Percentiles rank a stretch among this genome's conserved stretches.
phyloP scores from a whole-genome alignment of 192 early-diverging fungal species.

The Coemansia reversa region DNA sequence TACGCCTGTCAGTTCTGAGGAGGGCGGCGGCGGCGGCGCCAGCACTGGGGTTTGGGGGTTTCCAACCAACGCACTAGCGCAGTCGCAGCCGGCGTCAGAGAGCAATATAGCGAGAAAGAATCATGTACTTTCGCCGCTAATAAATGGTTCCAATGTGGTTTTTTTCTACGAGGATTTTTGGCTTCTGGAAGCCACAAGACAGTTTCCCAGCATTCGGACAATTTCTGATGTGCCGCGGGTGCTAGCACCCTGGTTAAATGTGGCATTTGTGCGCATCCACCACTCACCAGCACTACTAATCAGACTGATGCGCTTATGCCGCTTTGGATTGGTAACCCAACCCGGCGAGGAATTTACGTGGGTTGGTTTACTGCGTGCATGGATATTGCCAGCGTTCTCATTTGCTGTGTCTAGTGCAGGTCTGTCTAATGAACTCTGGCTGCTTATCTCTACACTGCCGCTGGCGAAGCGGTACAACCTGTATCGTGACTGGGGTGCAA shows the following conservation, averaged over 20 bases:
- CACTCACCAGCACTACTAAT: conserved; percentile 26
- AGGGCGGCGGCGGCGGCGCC: background rate
- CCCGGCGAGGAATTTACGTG: conserved; percentile 12
- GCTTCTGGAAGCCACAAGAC: conserved; percentile 26
- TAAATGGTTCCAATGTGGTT: conserved; percentile 24
- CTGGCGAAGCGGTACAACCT: conserved; percentile 33
- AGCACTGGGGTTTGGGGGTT: conserved; percentile 13
- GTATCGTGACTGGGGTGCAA: conserved; percentile 34
- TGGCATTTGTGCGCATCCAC: conserved; percentile 38
- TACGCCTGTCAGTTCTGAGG: too few species aligned
- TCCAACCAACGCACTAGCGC: background rate
- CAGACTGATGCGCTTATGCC: conserved; percentile 42
- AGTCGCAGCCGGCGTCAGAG: background rate
- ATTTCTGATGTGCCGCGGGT: conserved; percentile 27
- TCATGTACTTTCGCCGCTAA: conserved; percentile 31
- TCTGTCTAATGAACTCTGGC: conserved; percentile 51
- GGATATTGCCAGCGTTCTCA: conserved; percentile 50
- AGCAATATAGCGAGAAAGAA: background rate
- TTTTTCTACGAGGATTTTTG: conserved; percentile 54
- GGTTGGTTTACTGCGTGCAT: conserved; percentile 39
- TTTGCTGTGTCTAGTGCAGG: conserved; percentile 33
- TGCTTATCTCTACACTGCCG: conserved; percentile 31
- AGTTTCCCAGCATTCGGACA: conserved; percentile 15
- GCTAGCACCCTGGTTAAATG: conserved; percentile 48
- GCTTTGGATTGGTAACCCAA: conserved; percentile 21